Evolutionary conservation across 179 eudicot genomes (phyloP).

Genomic region (Sideroxylon spinosum): DNA sequence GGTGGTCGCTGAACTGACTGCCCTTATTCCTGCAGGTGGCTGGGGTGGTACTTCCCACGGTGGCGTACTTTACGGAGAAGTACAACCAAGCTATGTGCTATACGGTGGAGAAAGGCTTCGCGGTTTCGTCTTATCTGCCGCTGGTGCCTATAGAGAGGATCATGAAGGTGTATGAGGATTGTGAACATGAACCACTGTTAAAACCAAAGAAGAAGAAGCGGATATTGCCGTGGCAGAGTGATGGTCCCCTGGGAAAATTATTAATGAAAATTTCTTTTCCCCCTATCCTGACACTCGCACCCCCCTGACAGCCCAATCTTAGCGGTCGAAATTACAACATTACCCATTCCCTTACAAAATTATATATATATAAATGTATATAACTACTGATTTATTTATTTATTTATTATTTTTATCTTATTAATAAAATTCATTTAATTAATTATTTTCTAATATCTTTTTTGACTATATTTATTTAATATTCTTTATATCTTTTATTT

Average conservation of each 20-base stretch:
- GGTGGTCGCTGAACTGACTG: conserved; percentile 40
- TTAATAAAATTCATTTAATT: too few relatives aligned
- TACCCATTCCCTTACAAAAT: too few relatives aligned
- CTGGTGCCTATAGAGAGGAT: conserved; percentile 53
- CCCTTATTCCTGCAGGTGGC: conserved; percentile 59
- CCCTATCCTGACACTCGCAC: too few relatives aligned
- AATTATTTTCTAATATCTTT: too few relatives aligned
- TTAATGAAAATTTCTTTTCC: too few relatives aligned
- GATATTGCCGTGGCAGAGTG: conserved; percentile 8
- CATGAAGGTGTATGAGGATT: conserved; percentile 29
- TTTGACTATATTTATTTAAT: too few relatives aligned
- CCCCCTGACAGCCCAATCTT: too few relatives aligned
- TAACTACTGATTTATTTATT: too few relatives aligned
- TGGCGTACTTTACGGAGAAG: conserved; percentile 43
- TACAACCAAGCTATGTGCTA: conserved; percentile 38
- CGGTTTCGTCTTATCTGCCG: conserved; percentile 38
- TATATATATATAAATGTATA: too few relatives aligned
- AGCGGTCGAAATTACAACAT: too few relatives aligned
- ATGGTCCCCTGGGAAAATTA: background rate
- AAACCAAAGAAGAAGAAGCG: conserved; percentile 9
- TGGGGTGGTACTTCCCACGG: conserved; percentile 41
- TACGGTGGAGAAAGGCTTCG: conserved; percentile 35
- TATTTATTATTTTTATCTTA: too few relatives aligned
- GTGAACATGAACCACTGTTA: conserved; percentile 5
- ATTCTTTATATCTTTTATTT: too few relatives aligned